These are phyloP conservation scores for Daldinia childiae DNA, from an alignment of 495 filamentous ascomycete species.

Conservation along the genomic window DNA sequence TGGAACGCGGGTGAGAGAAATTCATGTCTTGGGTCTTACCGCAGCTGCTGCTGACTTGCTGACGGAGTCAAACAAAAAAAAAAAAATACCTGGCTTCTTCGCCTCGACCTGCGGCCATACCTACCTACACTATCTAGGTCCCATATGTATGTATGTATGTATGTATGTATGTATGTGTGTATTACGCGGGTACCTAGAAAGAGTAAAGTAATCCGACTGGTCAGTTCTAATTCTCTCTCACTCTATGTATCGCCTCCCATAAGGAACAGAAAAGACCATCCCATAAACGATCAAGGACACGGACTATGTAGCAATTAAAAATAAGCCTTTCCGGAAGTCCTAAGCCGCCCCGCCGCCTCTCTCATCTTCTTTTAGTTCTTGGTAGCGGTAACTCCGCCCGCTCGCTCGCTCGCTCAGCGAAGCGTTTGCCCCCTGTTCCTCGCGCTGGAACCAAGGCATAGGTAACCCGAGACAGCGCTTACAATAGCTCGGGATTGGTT, in stretches of 20 bases:
- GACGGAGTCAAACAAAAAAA: not conserved
- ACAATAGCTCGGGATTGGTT: conserved; percentile 19
- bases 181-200: conserved; percentile 2
- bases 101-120: conserved; percentile 11
- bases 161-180: too few species aligned
- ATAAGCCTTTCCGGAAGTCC: conserved; percentile 34
- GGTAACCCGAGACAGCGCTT: conserved; percentile 26
- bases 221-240: not conserved
- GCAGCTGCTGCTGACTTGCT: not conserved
- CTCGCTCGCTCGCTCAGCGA: too few species aligned
- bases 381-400: conserved; percentile 25
- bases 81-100: conserved; percentile 20
- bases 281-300: not conserved
- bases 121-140: not conserved
- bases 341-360: conserved; percentile 33
- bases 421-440: not conserved
- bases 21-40: conserved; percentile 16
- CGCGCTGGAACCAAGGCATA: not conserved
- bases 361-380: conserved; percentile 14
- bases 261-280: too few species aligned
- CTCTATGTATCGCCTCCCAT: not conserved
- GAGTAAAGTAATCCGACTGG: conserved; percentile 34
- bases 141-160: too few species aligned
- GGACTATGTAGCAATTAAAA: conserved; percentile 32
- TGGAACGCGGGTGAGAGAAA: conserved; percentile 20